Evolutionary conservation across 345 rosid species (phyloP).

Genomic region (Linum lewisii): DNA sequence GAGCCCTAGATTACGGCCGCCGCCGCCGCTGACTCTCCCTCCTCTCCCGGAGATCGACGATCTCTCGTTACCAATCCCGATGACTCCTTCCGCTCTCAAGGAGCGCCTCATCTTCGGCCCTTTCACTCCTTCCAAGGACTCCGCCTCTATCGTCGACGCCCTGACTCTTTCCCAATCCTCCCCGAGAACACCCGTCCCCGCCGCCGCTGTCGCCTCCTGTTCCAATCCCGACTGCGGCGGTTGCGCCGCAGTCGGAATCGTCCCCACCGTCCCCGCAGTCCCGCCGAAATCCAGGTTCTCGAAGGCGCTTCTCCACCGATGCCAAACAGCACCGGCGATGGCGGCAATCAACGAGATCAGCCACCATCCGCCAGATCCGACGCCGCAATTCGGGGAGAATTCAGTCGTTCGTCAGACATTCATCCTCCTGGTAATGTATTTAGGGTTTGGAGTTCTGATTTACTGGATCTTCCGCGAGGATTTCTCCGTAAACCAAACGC

Average conservation of each 20-base stretch:
- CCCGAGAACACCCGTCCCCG: slow-evolving; percentile 8
- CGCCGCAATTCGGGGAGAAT: slow-evolving; percentile 44
- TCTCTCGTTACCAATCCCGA: slow-evolving; percentile 45
- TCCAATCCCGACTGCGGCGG: slow-evolving; percentile 9
- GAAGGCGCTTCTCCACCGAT: slow-evolving; percentile 47
- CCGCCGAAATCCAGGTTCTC: slow-evolving; percentile 14
- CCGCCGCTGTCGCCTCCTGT: slow-evolving; percentile 9
- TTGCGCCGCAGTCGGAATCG: not conserved
- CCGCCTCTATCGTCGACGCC: slow-evolving; percentile 42
- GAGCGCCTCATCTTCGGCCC: slow-evolving; percentile 68
- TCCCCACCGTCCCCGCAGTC: not conserved
- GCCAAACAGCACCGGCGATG: slow-evolving; percentile 81
- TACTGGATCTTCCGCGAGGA: slow-evolving; percentile 48
- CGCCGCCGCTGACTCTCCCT: slow-evolving; percentile 29
- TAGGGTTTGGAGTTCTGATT: slow-evolving; percentile 59
- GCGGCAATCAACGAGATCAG: slow-evolving; percentile 44
- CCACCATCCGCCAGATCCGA: slow-evolving; percentile 18
- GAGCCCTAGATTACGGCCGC: slow-evolving; percentile 31
- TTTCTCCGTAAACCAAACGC: slow-evolving; percentile 49
- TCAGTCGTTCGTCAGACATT: slow-evolving; percentile 46
- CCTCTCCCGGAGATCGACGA: slow-evolving; percentile 67
- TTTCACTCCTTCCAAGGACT: slow-evolving; percentile 26
- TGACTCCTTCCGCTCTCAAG: slow-evolving; percentile 59
- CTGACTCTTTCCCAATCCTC: slow-evolving; percentile 34
- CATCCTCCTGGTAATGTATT: slow-evolving; percentile 43